Evolutionary conservation across 169 alveolate genomes (phyloP).

Genomic region (Plasmodium malariae): DNA sequence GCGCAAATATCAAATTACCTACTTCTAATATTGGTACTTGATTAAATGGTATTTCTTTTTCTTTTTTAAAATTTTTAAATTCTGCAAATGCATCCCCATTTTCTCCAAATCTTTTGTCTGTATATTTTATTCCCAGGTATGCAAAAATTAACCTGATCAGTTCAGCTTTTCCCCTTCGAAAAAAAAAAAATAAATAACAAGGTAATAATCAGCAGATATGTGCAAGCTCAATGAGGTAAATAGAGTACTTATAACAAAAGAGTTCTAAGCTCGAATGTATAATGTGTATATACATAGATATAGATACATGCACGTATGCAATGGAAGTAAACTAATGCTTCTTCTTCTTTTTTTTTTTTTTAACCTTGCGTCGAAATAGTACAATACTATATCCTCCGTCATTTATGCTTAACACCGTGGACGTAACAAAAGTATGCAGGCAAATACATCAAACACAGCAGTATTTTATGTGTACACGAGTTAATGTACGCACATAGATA

Average conservation of each 20-base stretch:
- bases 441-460: too few relatives aligned
- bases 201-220: background rate
- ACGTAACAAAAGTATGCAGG: too few relatives aligned
- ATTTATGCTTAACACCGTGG: too few relatives aligned
- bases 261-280: too few relatives aligned
- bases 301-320: background rate
- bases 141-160: slow-evolving; percentile 61
- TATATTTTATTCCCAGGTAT: slow-evolving; percentile 39
- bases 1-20: slow-evolving; percentile 42
- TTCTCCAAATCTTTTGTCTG: slow-evolving; percentile 64
- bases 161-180: slow-evolving; percentile 63
- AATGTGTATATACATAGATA: background rate
- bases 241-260: too few relatives aligned
- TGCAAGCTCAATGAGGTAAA: background rate
- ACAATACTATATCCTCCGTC: slow-evolving; percentile 45
- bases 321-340: too few relatives aligned
- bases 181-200: background rate
- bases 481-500: too few relatives aligned
- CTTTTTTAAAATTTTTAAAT: slow-evolving; percentile 65
- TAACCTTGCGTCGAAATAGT: slow-evolving; percentile 72
- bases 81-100: slow-evolving; percentile 70
- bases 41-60: slow-evolving; percentile 59
- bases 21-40: slow-evolving; percentile 68
- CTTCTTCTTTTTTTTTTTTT: background rate
- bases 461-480: too few relatives aligned